Conservation (phyloP, 179 eudicot species). For the Beta lomatogona region DNA sequence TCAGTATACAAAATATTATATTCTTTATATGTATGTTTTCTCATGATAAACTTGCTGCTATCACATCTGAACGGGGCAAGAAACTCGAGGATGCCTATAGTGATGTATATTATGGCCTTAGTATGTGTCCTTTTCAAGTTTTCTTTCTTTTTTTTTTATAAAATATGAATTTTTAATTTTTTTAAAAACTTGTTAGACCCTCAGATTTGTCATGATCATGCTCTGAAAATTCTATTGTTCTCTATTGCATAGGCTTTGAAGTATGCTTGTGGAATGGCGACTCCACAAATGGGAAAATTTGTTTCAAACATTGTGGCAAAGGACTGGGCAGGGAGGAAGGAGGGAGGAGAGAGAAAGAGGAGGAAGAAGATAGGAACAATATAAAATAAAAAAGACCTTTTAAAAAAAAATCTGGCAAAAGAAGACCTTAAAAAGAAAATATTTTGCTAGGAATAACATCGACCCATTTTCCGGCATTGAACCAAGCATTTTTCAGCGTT, state of each 20-base stretch:
- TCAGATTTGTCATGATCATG: not conserved
- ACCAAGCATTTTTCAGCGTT: too few relatives aligned
- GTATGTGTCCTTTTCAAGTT: slow-evolving; percentile 37
- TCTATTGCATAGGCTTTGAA: slow-evolving; percentile 76
- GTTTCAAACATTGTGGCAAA: too few relatives aligned
- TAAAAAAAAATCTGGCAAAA: too few relatives aligned
- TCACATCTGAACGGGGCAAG: slow-evolving; percentile 84
- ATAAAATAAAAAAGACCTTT: too few relatives aligned
- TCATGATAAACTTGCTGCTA: slow-evolving; percentile 77
- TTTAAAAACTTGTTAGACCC: not conserved
- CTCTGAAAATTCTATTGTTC: slow-evolving; percentile 12
- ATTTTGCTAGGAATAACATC: too few relatives aligned
- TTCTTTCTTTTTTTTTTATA: not conserved
- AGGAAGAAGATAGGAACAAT: too few relatives aligned
- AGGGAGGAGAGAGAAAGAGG: too few relatives aligned
- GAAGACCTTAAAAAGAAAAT: too few relatives aligned
- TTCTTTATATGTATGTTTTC: not conserved
- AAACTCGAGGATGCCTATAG: slow-evolving; percentile 76
- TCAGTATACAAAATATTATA: slow-evolving; percentile 13
- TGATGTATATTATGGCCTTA: slow-evolving; percentile 73
- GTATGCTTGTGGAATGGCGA: slow-evolving; percentile 77
- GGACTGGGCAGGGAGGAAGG: too few relatives aligned
- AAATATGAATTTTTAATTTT: too few relatives aligned
- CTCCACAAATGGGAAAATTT: too few relatives aligned
- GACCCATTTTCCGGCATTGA: too few relatives aligned